Percentiles rank a stretch among this genome's conserved stretches.
These are phyloP conservation scores for Acacia crassicarpa DNA, from an alignment of 306 rosid species.

Conservation along the genomic window DNA sequence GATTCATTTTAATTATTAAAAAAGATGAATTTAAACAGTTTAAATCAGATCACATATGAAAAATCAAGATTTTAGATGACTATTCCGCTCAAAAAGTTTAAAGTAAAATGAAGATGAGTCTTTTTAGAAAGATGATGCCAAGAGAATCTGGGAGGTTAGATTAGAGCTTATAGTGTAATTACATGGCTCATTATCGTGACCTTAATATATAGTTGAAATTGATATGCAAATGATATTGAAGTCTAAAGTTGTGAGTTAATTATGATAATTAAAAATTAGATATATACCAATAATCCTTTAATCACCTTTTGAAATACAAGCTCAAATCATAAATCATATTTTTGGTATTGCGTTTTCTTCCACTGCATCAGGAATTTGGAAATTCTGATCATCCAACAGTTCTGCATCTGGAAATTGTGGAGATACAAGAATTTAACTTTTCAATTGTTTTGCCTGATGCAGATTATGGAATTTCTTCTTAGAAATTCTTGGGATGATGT, in stretches of 20 bases:
- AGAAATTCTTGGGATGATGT: no score
- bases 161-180: not conserved
- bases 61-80: not conserved
- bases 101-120: not conserved
- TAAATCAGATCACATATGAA: not conserved
- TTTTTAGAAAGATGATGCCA: not conserved
- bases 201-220: not conserved
- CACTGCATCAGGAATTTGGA: not conserved
- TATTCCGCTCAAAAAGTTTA: not conserved
- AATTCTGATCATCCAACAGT: not conserved
- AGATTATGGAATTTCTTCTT: no score
- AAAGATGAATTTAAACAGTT: not conserved
- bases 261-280: not conserved
- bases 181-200: not conserved
- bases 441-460: not conserved
- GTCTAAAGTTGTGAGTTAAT: not conserved
- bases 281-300: not conserved
- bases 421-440: not conserved
- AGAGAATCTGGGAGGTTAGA: not conserved
- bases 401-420: not conserved
- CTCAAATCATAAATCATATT: not conserved
- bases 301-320: not conserved
- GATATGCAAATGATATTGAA: not conserved
- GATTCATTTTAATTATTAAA: not conserved
- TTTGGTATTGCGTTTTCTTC: not conserved